A percentile compares a stretch with the other conserved stretches of the same genome.
These are phyloP conservation scores for Mortierella sp. DNA, from an alignment of 371 early-diverging fungal species.

Conservation along the genomic window DNA sequence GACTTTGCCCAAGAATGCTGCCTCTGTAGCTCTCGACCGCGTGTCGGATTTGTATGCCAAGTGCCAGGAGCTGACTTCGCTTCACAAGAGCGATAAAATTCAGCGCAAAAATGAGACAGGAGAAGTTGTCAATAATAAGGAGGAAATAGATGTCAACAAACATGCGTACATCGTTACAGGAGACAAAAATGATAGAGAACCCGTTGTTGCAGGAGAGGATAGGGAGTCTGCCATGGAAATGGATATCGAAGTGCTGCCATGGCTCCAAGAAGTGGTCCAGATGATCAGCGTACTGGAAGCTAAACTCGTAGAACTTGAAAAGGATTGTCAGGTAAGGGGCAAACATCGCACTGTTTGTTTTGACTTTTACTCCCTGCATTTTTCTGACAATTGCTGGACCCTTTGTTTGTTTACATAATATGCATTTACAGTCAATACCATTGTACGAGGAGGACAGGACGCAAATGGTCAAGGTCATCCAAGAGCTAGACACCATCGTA, in stretches of 20 bases:
- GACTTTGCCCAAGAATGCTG: neutral
- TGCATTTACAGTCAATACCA: slow-evolving; percentile 26
- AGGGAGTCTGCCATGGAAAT: neutral
- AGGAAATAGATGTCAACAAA: neutral
- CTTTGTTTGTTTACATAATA: neutral
- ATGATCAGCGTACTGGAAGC: slow-evolving; percentile 30
- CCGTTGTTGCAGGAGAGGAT: neutral
- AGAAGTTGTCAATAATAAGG: neutral
- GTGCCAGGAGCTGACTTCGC: neutral
- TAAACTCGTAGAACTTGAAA: slow-evolving; percentile 40
- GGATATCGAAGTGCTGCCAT: slow-evolving; percentile 19
- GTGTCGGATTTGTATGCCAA: slow-evolving; percentile 4
- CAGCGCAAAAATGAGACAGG: neutral
- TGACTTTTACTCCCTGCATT: neutral
- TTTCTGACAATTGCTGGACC: neutral
- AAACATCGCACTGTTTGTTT: neutral
- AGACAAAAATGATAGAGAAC: neutral
- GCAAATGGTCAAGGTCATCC: slow-evolving; percentile 33
- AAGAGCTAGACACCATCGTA: slow-evolving; percentile 20
- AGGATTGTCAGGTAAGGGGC: slow-evolving; percentile 37
- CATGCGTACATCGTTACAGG: neutral
- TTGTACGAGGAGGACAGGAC: slow-evolving; percentile 28
- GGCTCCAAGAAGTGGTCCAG: slow-evolving; percentile 38
- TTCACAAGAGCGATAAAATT: neutral
- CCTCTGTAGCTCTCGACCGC: neutral